A percentile compares a stretch with the other conserved stretches of the same genome.
These are phyloP conservation scores for Amorphotheca resinae DNA, from an alignment of 495 filamentous ascomycete species.

Conservation along the genomic window DNA sequence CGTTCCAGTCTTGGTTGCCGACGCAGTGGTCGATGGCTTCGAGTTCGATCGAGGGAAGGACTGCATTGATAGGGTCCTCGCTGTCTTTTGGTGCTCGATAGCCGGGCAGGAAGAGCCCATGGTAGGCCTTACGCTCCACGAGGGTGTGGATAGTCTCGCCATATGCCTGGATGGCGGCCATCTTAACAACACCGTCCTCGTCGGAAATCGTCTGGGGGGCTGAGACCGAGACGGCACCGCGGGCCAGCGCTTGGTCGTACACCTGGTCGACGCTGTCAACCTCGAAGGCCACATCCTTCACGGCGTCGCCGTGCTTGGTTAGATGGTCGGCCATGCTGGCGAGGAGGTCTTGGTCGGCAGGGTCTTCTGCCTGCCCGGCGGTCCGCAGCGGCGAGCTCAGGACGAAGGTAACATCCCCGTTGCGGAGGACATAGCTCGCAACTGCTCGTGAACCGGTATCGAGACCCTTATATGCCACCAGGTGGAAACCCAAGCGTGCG, in stretches of 20 bases:
- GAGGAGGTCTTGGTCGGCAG: slow-evolving; percentile 43
- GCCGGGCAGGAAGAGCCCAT: slow-evolving; percentile 68
- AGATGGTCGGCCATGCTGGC: slow-evolving; percentile 63
- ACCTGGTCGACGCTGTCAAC: slow-evolving; percentile 73
- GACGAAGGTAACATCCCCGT: slow-evolving; percentile 68
- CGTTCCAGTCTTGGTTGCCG: slow-evolving; percentile 83
- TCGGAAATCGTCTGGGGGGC: slow-evolving; percentile 38
- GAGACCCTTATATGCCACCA: slow-evolving; percentile 70
- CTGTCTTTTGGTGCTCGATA: slow-evolving; percentile 35
- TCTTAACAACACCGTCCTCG: slow-evolving; percentile 41
- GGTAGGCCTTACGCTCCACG: slow-evolving; percentile 53
- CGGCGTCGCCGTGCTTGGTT: slow-evolving; percentile 73
- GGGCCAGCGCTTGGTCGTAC: slow-evolving; percentile 52
- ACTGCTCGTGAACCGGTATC: slow-evolving; percentile 69
- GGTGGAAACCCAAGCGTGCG: slow-evolving; percentile 69
- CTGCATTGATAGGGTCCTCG: slow-evolving; percentile 29
- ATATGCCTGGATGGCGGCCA: slow-evolving; percentile 73
- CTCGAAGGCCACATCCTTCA: slow-evolving; percentile 85
- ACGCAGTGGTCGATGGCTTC: slow-evolving; percentile 83
- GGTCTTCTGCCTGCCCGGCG: slow-evolving; percentile 26
- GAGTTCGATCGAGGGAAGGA: slow-evolving; percentile 53
- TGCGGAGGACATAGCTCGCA: slow-evolving; percentile 70
- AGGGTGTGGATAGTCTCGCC: slow-evolving; percentile 88
- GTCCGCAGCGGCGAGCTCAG: slow-evolving; percentile 67
- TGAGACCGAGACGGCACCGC: slow-evolving; percentile 54